Conservation (phyloP, 257 asterid species). For the Perilla frutescens region DNA sequence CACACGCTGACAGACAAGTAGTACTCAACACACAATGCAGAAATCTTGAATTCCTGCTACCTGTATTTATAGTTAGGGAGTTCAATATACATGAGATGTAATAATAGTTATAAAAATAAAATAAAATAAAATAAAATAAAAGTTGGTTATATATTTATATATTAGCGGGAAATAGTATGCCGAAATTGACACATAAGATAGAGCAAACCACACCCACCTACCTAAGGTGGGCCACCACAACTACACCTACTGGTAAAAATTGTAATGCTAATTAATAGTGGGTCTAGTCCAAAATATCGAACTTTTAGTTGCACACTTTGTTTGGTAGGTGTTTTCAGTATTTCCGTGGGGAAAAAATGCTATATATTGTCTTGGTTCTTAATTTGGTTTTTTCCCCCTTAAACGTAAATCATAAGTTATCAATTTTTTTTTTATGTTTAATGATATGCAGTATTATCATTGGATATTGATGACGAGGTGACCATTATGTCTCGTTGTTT, state of each 20-base stretch:
- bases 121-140: neutral
- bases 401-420: no score
- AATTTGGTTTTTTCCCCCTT: no score
- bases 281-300: conserved; percentile 37
- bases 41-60: conserved; percentile 26
- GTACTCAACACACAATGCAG: conserved; percentile 26
- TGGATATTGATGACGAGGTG: no score
- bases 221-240: conserved; percentile 34
- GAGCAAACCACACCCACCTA: conserved; percentile 31
- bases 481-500: no score
- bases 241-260: conserved; percentile 34
- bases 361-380: no score
- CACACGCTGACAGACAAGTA: conserved; percentile 9
- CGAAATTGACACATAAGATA: conserved; percentile 23
- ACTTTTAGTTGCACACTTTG: conserved; percentile 31
- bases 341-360: no score
- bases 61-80: conserved; percentile 51
- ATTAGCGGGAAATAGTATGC: conserved; percentile 44
- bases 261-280: conserved; percentile 33
- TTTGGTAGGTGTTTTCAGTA: conserved; percentile 1
- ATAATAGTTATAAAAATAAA: neutral
- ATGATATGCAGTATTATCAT: no score
- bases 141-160: conserved; percentile 20
- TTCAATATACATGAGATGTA: conserved; percentile 2
- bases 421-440: no score